Conservation (phyloP, 352 stramenopile genomes). For the Phytophthora sojae region DNA sequence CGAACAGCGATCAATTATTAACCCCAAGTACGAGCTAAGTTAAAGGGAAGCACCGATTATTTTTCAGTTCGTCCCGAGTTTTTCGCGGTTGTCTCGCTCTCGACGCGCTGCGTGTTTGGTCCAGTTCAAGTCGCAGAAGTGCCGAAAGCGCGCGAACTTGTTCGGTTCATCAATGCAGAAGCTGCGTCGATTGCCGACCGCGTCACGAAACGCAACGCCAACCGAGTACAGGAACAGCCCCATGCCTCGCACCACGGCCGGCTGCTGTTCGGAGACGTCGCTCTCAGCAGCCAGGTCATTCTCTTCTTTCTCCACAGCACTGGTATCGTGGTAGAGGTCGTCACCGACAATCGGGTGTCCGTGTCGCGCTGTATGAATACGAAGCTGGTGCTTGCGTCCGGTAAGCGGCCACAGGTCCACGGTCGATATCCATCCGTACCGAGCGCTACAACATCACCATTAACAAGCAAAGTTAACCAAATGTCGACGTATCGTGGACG, state of each 20-base stretch:
- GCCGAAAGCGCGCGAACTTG: slow-evolving; percentile 67
- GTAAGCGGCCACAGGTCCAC: slow-evolving; percentile 76
- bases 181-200: slow-evolving; percentile 39
- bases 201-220: slow-evolving; percentile 53
- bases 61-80: background rate
- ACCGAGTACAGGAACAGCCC: slow-evolving; percentile 65
- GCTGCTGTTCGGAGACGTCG: background rate
- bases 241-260: slow-evolving; percentile 51
- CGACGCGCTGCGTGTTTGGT: slow-evolving; percentile 12
- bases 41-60: slow-evolving; percentile 19
- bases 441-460: slow-evolving; percentile 31
- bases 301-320: background rate
- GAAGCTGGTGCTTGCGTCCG: slow-evolving; percentile 74
- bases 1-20: slow-evolving; percentile 44
- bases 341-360: slow-evolving; percentile 75
- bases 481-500: background rate
- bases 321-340: slow-evolving; percentile 61
- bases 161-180: slow-evolving; percentile 61
- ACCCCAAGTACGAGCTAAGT: slow-evolving; percentile 18
- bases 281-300: background rate
- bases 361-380: slow-evolving; percentile 62
- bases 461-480: slow-evolving; percentile 6
- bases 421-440: slow-evolving; percentile 69
- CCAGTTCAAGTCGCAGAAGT: slow-evolving; percentile 71
- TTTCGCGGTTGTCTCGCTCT: background rate